Conservation (phyloP, 2,329 filamentous ascomycete genomes). For the Phialophora expanda region DNA sequence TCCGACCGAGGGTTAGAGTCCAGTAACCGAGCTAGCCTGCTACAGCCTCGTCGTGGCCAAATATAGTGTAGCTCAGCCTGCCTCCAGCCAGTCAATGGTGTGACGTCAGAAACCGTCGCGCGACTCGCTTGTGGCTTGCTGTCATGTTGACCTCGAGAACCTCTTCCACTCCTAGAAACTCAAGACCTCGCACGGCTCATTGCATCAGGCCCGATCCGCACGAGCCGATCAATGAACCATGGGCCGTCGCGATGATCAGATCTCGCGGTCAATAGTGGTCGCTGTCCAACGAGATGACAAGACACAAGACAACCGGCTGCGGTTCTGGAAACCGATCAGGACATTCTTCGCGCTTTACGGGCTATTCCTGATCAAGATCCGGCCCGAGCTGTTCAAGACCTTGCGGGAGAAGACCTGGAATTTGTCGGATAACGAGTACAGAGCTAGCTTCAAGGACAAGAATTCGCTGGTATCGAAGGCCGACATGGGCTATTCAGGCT, state of each 20-base stretch:
- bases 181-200: background rate
- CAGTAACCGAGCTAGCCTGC: background rate
- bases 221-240: background rate
- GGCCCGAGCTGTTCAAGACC: conserved; percentile 56
- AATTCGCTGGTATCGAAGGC: conserved; percentile 62
- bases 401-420: conserved; percentile 60
- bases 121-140: background rate
- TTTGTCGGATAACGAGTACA: conserved; percentile 61
- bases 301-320: conserved; percentile 32
- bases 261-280: conserved; percentile 51
- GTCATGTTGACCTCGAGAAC: background rate
- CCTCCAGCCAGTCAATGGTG: background rate
- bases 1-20: background rate
- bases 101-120: background rate
- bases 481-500: conserved; percentile 75
- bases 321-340: conserved; percentile 47
- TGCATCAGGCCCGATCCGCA: background rate
- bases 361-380: conserved; percentile 55
- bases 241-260: conserved; percentile 36
- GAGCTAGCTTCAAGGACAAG: conserved; percentile 57
- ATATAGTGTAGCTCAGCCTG: background rate
- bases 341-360: conserved; percentile 61
- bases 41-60: background rate
- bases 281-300: conserved; percentile 44
- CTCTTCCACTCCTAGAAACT: background rate